Conservation (phyloP, 495 filamentous ascomycete species). For the Tricharina praecox region DNA sequence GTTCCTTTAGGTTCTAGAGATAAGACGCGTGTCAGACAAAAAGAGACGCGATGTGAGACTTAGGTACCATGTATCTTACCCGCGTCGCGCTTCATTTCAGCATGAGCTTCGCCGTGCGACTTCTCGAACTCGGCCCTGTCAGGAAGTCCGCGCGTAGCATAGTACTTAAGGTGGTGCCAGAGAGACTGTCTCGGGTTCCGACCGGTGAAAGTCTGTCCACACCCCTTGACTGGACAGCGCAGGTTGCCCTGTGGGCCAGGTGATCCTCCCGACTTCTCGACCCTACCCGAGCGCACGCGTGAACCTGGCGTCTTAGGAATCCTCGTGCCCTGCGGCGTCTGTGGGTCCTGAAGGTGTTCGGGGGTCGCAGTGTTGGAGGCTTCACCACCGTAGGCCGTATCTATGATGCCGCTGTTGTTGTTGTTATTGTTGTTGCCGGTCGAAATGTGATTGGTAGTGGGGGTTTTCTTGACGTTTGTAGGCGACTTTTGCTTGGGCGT, state of each 20-base stretch:
- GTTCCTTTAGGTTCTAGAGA: constrained; percentile 24
- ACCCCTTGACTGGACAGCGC: constrained; percentile 25
- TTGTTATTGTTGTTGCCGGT: not conserved
- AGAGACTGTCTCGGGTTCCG: constrained; percentile 25
- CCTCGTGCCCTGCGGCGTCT: not conserved
- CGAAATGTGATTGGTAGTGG: not conserved
- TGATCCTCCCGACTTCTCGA: constrained; percentile 22
- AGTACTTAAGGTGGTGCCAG: constrained; percentile 25
- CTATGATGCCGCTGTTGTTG: not conserved
- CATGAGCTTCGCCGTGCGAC: constrained; percentile 22
- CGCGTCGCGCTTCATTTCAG: constrained; percentile 24
- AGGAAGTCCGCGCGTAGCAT: constrained; percentile 23
- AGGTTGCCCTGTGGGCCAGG: constrained; percentile 16
- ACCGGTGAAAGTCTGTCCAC: constrained; percentile 25
- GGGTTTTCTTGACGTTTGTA: not conserved
- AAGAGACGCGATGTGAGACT: not conserved
- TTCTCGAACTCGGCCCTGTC: constrained; percentile 25
- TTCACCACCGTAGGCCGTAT: no score
- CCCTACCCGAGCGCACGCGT: constrained; percentile 18
- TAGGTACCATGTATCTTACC: constrained; percentile 9
- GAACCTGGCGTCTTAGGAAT: constrained; percentile 16
- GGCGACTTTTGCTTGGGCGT: not conserved
- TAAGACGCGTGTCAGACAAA: constrained; percentile 3
- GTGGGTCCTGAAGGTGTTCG: not conserved
- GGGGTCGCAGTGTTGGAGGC: no score